Evolutionary conservation across 805 yeast genomes (phyloP), one percentile per base, ranked within the genome.

Genomic region (Suhomyces faveliae): DNA sequence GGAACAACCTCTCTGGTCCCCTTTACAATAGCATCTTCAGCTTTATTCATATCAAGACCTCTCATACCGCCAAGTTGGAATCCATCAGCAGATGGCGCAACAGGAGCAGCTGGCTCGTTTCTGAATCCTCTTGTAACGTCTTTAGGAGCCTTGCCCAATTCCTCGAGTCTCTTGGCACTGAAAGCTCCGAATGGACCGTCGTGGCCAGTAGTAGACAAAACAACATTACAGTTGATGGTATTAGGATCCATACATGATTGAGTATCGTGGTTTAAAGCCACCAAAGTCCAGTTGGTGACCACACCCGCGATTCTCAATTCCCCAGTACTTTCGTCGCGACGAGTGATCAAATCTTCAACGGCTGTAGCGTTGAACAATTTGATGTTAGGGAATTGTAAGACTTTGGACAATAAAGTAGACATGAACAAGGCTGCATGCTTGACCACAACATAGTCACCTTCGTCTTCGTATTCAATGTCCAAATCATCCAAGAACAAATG

Each of bases 171-270:
- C 74, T 85, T 85, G 53, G 86, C 89, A 51, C 82, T 78, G 70
- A 84, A 84, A 6, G 91, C 90, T 50, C 91, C 91, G 68, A 85
- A 83, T 45, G 89, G 90, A 59, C 92, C 91, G 63, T 85, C 92
- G 61, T 85, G 91, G 50, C 91, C 92, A 25, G 89, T 80, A 52
- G 89, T 81, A 12, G 89, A 84, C 49, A 86, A 71, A 48, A 85
- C 80, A 47, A 86, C 81, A 61, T 72, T 63, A 51, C 75, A 73
- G 59, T 85, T 85, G 72, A 85, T 83, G 51, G 89, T 85, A 71
- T 85, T 84, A 43, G 91, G 90, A 62, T 85, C 91, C 90, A 85
- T 85, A 64, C 91, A 85, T 11, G 86, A 80, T 66, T 85, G 91
- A 47, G 80, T 80, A 62, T 83, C 87, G 60, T 85, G 91, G 65